These are phyloP conservation scores for Leersia perrieri DNA, from an alignment of 176 grass and related monocot genomes.

Conservation along the genomic window DNA sequence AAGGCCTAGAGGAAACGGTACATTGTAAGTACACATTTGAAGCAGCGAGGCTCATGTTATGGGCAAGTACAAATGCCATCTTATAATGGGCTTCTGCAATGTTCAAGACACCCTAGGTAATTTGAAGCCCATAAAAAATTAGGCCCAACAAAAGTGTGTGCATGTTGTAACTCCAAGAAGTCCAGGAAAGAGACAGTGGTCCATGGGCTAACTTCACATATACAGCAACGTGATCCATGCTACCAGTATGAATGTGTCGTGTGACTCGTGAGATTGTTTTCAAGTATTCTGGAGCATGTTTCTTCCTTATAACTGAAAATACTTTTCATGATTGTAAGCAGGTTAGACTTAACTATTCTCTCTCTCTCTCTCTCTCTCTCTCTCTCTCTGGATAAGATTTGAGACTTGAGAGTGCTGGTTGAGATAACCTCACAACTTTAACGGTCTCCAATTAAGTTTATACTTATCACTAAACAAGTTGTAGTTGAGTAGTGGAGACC, in stretches of 20 bases:
- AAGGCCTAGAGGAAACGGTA: not conserved
- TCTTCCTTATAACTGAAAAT: no score
- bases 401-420: not conserved
- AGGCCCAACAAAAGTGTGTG: no score
- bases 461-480: not conserved
- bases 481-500: not conserved
- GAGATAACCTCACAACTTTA: not conserved
- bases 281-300: no score
- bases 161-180: not conserved
- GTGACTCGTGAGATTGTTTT: not conserved
- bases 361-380: not conserved
- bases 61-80: no score
- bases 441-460: not conserved
- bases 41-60: not conserved
- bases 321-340: not conserved
- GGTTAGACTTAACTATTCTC: not conserved
- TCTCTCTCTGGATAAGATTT: no score
- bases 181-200: not conserved
- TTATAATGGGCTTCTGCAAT: not conserved
- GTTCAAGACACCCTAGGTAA: not conserved
- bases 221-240: not conserved
- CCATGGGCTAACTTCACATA: not conserved
- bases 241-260: not conserved
- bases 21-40: not conserved
- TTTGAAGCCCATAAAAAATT: not conserved